Evolutionary conservation across 306 rosid genomes (phyloP), one percentile per base, ranked within the genome.

Genomic region (Vachellia collinsii): DNA sequence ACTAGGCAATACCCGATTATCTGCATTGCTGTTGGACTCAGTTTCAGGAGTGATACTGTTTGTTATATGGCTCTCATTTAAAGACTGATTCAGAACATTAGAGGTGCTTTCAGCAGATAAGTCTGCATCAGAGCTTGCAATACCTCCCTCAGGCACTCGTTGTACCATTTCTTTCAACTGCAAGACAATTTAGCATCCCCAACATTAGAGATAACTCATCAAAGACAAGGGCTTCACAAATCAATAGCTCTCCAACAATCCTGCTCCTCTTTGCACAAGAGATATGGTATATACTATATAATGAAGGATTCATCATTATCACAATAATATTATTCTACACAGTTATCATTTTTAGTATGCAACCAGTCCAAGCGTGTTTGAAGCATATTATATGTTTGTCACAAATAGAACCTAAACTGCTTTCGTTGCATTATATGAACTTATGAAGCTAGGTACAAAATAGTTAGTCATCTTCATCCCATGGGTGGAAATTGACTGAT

Each of bases 151-250:
- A 6, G 93, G 94, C 64, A 82, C 65, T 74, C 89, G 87, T 71
- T 87, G 90, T 66, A 91, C 82, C 84, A 88, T 78, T 70, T 91
- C 97, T 86, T 93, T 93, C 85, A 93, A 80, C 99, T 95, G 92
- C 81, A 65, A 50, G 74, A 77, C 51, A 83, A 73, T 70, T 56
- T 61, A 76, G 74, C 83, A 76, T 79, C 64, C 82, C 77, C 78
- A 73, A 69, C 79, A 81, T 81, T 66, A 83, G 84, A 80, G 22
- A 72, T 64, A 70, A 78, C 43, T 42, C 38, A 51, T 71, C 76
- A 79, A 67, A 59, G 59, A 68, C 23, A 68, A 69, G 70, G 67
- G 56, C 70, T 42, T 59, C 53, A 82, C 41, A 46, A 46, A n/a
- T 74, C 70, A 44, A 76, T n/a, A 77, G 59, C 37, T 66, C 65